Evolutionary conservation across 257 asterid species (phyloP).

Genomic region (Solanum lycopersicoides): DNA sequence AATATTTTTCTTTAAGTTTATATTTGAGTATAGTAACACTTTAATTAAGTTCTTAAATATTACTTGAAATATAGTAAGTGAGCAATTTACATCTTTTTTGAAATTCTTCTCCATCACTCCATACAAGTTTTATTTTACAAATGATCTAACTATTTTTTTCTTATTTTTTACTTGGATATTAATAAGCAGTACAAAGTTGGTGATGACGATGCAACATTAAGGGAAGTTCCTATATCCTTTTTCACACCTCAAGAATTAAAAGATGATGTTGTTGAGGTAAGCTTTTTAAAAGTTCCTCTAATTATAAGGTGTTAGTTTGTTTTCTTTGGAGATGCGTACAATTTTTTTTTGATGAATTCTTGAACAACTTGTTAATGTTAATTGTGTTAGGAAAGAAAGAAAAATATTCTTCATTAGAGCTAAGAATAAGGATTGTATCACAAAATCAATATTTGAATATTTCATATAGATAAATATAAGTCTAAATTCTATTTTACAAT

Average conservation of each 20-base stretch:
- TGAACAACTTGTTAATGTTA: background rate
- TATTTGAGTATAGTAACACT: background rate
- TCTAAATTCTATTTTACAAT: background rate
- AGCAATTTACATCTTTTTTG: background rate
- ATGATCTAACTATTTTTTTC: background rate
- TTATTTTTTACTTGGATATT: background rate
- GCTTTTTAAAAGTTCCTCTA: background rate
- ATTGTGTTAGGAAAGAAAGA: background rate
- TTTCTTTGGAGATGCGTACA: background rate
- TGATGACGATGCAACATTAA: background rate
- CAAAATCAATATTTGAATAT: background rate
- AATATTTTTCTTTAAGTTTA: background rate
- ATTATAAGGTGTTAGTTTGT: background rate
- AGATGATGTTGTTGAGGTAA: background rate
- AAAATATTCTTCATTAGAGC: background rate
- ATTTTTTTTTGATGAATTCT: background rate
- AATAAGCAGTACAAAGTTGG: background rate
- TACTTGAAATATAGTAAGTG: background rate
- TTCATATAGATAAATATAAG: too few species aligned
- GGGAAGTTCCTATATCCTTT: background rate
- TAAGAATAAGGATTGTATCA: background rate
- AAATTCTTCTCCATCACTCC: background rate
- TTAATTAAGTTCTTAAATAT: background rate
- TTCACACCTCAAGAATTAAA: background rate
- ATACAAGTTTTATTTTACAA: background rate